Conservation (phyloP, 176 grass and related monocot genomes). For the Aegilops longissima region DNA sequence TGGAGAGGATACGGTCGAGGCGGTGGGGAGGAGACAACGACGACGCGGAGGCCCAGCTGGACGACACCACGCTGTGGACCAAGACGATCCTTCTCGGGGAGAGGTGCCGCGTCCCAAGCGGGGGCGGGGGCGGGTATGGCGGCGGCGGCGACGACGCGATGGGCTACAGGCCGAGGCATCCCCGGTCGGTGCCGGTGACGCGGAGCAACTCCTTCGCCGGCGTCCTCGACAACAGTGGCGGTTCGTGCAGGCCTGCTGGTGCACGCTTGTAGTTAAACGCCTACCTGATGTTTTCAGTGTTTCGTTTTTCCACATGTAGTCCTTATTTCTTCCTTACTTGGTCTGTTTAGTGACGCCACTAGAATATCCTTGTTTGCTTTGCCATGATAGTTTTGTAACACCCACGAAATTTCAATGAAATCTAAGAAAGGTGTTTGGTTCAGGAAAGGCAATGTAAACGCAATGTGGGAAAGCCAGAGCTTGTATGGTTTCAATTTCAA, state of each 20-base stretch:
- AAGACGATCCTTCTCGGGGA: slow-evolving; percentile 60
- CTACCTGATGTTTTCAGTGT: background rate
- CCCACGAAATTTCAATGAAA: too few species aligned
- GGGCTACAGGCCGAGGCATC: slow-evolving; percentile 50
- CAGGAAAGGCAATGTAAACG: too few species aligned
- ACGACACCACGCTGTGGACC: slow-evolving; percentile 39
- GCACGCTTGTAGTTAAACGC: background rate
- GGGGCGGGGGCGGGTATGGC: background rate
- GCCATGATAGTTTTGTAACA: too few species aligned
- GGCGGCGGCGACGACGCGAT: background rate
- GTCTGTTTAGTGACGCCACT: background rate
- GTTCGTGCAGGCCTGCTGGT: background rate
- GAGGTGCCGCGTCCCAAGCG: slow-evolving; percentile 36
- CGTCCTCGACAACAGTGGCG: slow-evolving; percentile 3
- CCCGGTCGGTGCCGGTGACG: slow-evolving; percentile 51
- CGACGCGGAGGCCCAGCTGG: background rate
- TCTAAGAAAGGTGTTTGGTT: too few species aligned
- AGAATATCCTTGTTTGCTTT: too few species aligned
- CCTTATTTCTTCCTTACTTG: background rate
- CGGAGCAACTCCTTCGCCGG: slow-evolving; percentile 48
- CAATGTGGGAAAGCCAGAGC: too few species aligned
- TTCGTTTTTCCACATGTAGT: background rate
- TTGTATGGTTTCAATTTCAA: too few species aligned
- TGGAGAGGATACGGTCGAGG: slow-evolving; percentile 36
- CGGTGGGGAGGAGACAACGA: slow-evolving; percentile 1